Evolutionary conservation across 345 rosid genomes (phyloP).

Genomic region (Microthlaspi erraticum): DNA sequence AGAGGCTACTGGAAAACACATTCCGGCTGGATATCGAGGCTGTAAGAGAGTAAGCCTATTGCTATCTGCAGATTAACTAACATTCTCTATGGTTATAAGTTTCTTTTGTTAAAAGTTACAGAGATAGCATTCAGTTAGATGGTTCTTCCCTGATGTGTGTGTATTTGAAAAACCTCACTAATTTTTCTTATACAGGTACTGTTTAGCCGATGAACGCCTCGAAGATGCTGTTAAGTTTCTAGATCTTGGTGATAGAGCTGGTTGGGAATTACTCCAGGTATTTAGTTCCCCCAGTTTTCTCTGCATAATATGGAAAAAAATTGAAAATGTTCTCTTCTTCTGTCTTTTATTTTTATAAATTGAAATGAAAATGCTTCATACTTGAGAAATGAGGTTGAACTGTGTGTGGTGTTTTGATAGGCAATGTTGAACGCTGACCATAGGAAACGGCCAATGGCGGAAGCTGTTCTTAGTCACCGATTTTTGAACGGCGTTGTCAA

Average conservation of each 20-base stretch:
- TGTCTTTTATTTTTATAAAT: background rate
- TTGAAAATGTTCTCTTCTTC: no score
- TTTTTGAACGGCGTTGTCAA: constrained; percentile 57
- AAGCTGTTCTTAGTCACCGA: constrained; percentile 74
- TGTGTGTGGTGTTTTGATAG: constrained; percentile 48
- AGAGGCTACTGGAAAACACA: constrained; percentile 93
- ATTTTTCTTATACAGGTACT: constrained; percentile 62
- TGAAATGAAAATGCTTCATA: background rate
- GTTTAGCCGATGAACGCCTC: constrained; percentile 85
- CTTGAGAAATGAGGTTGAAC: constrained; percentile 6
- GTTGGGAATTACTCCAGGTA: constrained; percentile 97
- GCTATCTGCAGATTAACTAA: constrained; percentile 17
- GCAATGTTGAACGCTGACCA: constrained; percentile 84
- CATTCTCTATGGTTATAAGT: background rate
- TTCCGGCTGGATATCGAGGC: constrained; percentile 89
- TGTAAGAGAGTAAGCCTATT: constrained; percentile 77
- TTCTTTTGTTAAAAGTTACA: background rate
- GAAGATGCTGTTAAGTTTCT: constrained; percentile 86
- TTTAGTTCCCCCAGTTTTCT: background rate
- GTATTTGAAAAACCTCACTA: constrained; percentile 9
- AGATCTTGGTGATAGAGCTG: constrained; percentile 79
- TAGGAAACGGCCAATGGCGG: constrained; percentile 77
- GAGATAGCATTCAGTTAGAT: background rate
- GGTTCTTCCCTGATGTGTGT: constrained; percentile 13
- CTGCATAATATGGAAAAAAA: background rate